Conservation (phyloP, 1,284 basidiomycete species). For the Puccinia brachypodii region DNA sequence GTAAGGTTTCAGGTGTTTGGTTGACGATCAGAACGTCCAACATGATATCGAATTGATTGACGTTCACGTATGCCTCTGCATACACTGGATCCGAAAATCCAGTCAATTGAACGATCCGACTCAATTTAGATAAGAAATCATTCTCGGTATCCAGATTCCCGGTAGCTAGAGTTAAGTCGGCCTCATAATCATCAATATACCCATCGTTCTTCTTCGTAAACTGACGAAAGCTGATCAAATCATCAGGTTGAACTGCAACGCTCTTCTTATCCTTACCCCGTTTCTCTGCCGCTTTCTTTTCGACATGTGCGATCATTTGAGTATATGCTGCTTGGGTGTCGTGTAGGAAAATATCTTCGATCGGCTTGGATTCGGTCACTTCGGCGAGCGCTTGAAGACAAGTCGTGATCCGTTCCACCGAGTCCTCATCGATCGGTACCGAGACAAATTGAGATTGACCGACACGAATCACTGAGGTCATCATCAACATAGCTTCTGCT, state of each 20-base stretch:
- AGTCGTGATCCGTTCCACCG: conserved; percentile 91
- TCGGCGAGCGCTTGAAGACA: conserved; percentile 87
- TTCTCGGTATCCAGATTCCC: conserved; percentile 76
- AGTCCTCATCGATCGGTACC: conserved; percentile 95
- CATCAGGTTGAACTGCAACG: conserved; percentile 81
- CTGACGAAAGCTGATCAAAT: conserved; percentile 86
- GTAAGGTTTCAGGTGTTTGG: conserved; percentile 89
- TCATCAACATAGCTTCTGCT: conserved; percentile 96
- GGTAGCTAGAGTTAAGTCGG: conserved; percentile 86
- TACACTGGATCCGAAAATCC: conserved; percentile 99
- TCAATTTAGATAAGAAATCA: conserved; percentile 95
- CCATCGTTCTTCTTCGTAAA: conserved; percentile 85
- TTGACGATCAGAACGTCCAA: conserved; percentile 98
- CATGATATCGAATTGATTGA: conserved; percentile 96
- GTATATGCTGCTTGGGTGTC: conserved; percentile 92
- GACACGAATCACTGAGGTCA: conserved; percentile 94
- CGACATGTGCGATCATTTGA: conserved; percentile 89
- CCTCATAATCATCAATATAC: conserved; percentile 72
- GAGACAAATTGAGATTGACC: conserved; percentile 94
- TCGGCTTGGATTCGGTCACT: conserved; percentile 65
- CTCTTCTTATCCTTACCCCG: conserved; percentile 71
- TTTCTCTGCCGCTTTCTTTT: conserved; percentile 86
- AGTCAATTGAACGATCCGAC: conserved; percentile 91
- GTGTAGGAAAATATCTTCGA: conserved; percentile 83
- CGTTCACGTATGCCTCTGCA: conserved; percentile 96